Evolutionary conservation across 768 basidiomycete species (phyloP).

Genomic region (Boletus edulis): DNA sequence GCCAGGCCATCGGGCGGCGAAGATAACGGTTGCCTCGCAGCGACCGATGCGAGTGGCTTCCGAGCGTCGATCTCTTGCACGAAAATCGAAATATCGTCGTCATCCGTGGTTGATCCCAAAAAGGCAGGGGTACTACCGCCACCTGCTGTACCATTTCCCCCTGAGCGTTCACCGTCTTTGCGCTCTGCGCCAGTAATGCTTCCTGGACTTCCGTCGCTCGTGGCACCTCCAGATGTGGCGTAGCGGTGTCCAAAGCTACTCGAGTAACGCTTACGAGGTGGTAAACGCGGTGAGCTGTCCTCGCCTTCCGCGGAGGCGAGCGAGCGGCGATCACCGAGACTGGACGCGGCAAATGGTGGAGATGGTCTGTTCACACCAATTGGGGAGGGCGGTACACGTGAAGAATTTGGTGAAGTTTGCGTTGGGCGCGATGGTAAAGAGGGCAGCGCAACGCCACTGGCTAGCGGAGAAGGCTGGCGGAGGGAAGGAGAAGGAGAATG

Average conservation of each 20-base stretch:
- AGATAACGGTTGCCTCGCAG: slow-evolving; percentile 13
- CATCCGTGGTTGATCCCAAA: slow-evolving; percentile 53
- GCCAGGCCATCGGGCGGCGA: neutral
- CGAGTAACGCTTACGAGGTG: slow-evolving; percentile 62
- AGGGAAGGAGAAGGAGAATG: slow-evolving; percentile 49
- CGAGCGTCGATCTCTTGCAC: slow-evolving; percentile 74
- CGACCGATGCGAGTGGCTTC: slow-evolving; percentile 49
- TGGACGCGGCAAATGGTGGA: slow-evolving; percentile 42
- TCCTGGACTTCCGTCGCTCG: slow-evolving; percentile 35
- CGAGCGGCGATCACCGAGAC: slow-evolving; percentile 41
- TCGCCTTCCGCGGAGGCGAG: slow-evolving; percentile 35
- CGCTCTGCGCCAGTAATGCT: slow-evolving; percentile 15
- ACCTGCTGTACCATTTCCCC: slow-evolving; percentile 21
- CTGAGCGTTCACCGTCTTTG: slow-evolving; percentile 21
- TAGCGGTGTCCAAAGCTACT: slow-evolving; percentile 79
- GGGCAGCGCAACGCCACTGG: slow-evolving; percentile 28
- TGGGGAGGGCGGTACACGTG: slow-evolving; percentile 42
- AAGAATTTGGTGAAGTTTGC: slow-evolving; percentile 40
- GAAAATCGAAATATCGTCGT: slow-evolving; percentile 76
- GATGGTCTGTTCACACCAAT: slow-evolving; percentile 35
- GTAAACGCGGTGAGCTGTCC: slow-evolving; percentile 28
- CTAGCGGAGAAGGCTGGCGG: slow-evolving; percentile 45
- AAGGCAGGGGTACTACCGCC: slow-evolving; percentile 34
- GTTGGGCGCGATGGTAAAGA: slow-evolving; percentile 36
- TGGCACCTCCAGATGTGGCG: slow-evolving; percentile 39